phyloP scores from a whole-genome alignment of 306 rosid genomes.

The Rosa rugosa region DNA sequence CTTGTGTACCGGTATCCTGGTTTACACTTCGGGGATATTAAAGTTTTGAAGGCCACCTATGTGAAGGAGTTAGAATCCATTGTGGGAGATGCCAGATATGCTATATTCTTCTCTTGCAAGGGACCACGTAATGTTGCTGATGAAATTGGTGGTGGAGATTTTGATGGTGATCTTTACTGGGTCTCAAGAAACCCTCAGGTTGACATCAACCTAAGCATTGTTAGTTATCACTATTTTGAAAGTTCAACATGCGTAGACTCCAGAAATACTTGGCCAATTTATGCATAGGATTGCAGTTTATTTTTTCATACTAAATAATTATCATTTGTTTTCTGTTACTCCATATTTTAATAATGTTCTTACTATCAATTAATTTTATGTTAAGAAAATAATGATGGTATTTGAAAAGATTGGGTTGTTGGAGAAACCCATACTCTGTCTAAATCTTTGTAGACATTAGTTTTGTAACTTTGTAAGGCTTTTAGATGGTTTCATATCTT shows the following conservation, averaged over 20 bases:
- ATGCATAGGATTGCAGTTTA: background rate
- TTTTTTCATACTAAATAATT: too few relatives aligned
- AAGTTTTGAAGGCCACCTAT: slow-evolving; percentile 53
- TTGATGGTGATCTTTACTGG: slow-evolving; percentile 90
- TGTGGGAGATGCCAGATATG: slow-evolving; percentile 69
- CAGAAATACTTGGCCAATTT: background rate
- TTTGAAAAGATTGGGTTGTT: too few relatives aligned
- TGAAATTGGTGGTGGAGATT: slow-evolving; percentile 84
- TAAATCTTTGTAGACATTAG: background rate
- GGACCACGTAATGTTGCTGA: slow-evolving; percentile 81
- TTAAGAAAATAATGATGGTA: background rate
- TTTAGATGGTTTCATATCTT: background rate
- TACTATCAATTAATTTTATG: background rate
- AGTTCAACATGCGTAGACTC: background rate
- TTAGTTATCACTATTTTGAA: background rate
- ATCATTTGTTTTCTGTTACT: background rate
- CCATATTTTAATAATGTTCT: background rate
- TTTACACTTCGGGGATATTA: slow-evolving; percentile 81
- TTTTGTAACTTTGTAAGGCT: background rate
- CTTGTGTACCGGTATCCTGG: slow-evolving; percentile 82
- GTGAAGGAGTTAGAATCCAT: slow-evolving; percentile 43
- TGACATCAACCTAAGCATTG: background rate
- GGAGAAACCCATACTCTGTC: background rate
- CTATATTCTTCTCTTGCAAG: slow-evolving; percentile 73
- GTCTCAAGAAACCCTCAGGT: slow-evolving; percentile 70